Evolutionary conservation across 2,329 filamentous ascomycete species (phyloP), one percentile per base, ranked within the genome.

Genomic region (Didymella pomorum): DNA sequence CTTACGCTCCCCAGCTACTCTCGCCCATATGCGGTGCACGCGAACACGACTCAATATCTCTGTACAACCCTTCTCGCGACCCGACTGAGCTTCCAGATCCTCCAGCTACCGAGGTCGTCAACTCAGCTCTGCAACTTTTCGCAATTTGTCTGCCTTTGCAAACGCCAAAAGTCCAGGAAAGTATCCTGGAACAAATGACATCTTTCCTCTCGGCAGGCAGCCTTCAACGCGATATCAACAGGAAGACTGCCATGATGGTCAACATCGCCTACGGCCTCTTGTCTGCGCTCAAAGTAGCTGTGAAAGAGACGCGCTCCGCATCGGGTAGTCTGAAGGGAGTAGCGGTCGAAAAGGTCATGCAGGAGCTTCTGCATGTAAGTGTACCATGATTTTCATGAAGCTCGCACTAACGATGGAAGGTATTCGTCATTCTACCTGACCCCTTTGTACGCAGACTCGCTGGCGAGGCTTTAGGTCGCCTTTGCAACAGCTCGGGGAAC

Each of bases 41-140:
- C 51, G 94, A 98, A 75, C 92, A 99, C 71, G 95, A 99, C 75
- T 92, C 93, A 0, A 87, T 93, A 3, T 83, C 89, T 21, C 80
- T 97, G 25, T 97, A 97, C 70, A 82, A 83, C 9, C 79, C 82
- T 49, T 78, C 81, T 2, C 78, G 82, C 62, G 78, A 82, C 1
- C 66, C 81, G 71, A 49, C 80, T 61, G 68, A 77, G 29, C 80
- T 85, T 31, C 90, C 91, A 16, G 90, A 95, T 63, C 93, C 94
- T 9, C 89, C 95, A 6, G 88, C 91, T 0, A 99, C 94, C 0
- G 93, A 97, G 72, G 93, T 97, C 25, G 91, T 98, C 60, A 97
- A 99, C 72, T 88, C 94, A 71, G 93, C 95, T 0, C 96, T 99
- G 55, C 89, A 95, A 62, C 82, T 98, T 0, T 99, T 99, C 74